phyloP scores from a whole-genome alignment of 179 eudicot species.

The Amaranthus tricolor region DNA sequence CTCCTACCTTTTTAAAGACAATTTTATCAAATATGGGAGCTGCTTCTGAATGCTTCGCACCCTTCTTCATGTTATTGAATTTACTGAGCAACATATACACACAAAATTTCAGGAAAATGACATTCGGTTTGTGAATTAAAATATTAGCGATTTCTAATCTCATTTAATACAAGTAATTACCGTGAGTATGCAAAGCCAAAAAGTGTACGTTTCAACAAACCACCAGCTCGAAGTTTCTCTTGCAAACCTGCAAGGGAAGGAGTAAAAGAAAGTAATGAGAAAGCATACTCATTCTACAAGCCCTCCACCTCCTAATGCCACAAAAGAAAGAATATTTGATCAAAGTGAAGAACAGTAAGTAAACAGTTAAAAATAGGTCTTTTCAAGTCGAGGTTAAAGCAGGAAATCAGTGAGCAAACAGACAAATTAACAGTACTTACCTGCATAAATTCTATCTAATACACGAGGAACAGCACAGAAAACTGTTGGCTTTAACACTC shows the following conservation, averaged over 20 bases:
- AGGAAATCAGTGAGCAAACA: background rate
- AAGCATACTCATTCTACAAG: conserved; percentile 2
- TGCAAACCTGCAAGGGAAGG: conserved; percentile 54
- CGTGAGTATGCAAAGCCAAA: conserved; percentile 69
- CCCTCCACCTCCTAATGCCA: background rate
- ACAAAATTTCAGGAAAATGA: background rate
- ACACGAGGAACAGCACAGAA: conserved; percentile 98
- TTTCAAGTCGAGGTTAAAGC: background rate
- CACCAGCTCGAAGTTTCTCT: conserved; percentile 81
- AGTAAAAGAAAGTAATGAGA: conserved; percentile 7
- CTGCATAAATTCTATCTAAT: conserved; percentile 76
- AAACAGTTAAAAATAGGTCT: background rate
- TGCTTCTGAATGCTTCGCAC: conserved; percentile 69
- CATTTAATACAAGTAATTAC: conserved; percentile 39
- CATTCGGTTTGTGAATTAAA: background rate
- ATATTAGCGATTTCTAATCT: background rate
- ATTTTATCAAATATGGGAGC: conserved; percentile 75
- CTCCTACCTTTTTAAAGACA: conserved; percentile 78
- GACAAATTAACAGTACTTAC: conserved; percentile 27
- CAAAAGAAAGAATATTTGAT: background rate
- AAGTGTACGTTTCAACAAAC: conserved; percentile 53
- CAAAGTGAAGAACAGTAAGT: background rate
- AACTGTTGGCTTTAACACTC: conserved; percentile 74
- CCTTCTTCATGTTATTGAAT: conserved; percentile 68
- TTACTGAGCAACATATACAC: conserved; percentile 47